Evolutionary conservation across 163 green algal species (phyloP).

Genomic region (Coccomyxa subellipsoidea): DNA sequence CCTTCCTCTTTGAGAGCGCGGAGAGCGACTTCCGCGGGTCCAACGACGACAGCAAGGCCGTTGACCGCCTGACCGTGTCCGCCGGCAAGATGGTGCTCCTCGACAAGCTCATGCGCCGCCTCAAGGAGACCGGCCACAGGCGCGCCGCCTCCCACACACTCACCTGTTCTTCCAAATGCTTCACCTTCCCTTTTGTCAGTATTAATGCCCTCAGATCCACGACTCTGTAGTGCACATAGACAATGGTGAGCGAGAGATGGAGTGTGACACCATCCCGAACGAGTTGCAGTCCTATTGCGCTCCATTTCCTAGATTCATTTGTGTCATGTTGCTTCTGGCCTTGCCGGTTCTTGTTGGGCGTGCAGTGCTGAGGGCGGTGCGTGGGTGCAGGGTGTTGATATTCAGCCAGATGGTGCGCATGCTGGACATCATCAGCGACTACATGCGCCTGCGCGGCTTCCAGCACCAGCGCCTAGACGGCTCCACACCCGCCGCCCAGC

Average conservation of each 20-base stretch:
- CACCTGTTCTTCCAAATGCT: no score
- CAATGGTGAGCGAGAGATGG: not conserved
- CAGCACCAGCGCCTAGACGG: conserved; percentile 92
- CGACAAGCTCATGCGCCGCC: conserved; percentile 87
- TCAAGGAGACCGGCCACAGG: conserved; percentile 85
- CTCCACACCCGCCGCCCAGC: conserved; percentile 69
- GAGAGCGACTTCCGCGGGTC: conserved; percentile 58
- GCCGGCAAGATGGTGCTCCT: conserved; percentile 88
- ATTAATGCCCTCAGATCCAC: no score
- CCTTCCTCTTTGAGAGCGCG: conserved; percentile 85
- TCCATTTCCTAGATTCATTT: no score
- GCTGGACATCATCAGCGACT: conserved; percentile 95
- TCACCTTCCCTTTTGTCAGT: no score
- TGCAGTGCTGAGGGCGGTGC: no score
- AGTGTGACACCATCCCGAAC: no score
- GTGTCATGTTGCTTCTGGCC: no score
- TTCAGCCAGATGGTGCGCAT: conserved; percentile 97
- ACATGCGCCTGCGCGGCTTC: conserved; percentile 84
- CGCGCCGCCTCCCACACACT: not conserved
- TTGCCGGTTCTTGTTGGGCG: no score
- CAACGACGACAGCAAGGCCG: conserved; percentile 28
- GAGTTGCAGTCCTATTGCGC: no score
- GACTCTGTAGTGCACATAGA: not conserved
- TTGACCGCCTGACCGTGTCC: conserved; percentile 67
- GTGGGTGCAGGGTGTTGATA: conserved; percentile 81